Conservation (phyloP, 1,284 basidiomycete species). For the Sparassis latifolia region DNA sequence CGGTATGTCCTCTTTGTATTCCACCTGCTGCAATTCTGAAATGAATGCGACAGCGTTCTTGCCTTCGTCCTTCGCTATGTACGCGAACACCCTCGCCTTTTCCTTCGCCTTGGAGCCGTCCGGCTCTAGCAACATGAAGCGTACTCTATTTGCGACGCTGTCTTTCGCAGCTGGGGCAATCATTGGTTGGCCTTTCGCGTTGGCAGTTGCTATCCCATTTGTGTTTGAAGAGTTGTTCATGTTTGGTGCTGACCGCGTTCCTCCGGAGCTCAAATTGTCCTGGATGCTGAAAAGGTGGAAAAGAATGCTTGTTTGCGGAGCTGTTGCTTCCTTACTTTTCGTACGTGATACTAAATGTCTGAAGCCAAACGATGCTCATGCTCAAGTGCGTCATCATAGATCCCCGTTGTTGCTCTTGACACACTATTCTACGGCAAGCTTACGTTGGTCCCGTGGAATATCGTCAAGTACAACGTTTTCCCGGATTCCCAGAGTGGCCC, state of each 20-base stretch:
- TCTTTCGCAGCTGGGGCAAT: constrained; percentile 81
- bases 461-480: constrained; percentile 92
- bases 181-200: constrained; percentile 94
- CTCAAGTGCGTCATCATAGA: constrained; percentile 32
- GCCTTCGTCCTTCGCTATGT: constrained; percentile 95
- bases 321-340: constrained; percentile 56
- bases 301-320: constrained; percentile 53
- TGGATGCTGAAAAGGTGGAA: constrained; percentile 63
- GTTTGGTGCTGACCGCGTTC: constrained; percentile 66
- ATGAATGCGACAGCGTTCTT: constrained; percentile 61
- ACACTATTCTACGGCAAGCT: constrained; percentile 82
- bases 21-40: neutral
- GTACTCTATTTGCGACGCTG: constrained; percentile 61
- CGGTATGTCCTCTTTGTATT: constrained; percentile 37
- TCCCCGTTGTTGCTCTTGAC: constrained; percentile 80
- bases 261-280: constrained; percentile 35
- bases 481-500: constrained; percentile 74
- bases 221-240: constrained; percentile 88
- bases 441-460: constrained; percentile 87
- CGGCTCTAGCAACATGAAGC: constrained; percentile 42
- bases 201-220: constrained; percentile 84
- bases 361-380: neutral
- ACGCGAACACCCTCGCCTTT: constrained; percentile 78
- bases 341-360: constrained; percentile 37
- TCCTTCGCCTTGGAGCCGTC: constrained; percentile 73